These are phyloP conservation scores for Phytophthora crassamura DNA, from an alignment of 352 stramenopile genomes.

Conservation along the genomic window DNA sequence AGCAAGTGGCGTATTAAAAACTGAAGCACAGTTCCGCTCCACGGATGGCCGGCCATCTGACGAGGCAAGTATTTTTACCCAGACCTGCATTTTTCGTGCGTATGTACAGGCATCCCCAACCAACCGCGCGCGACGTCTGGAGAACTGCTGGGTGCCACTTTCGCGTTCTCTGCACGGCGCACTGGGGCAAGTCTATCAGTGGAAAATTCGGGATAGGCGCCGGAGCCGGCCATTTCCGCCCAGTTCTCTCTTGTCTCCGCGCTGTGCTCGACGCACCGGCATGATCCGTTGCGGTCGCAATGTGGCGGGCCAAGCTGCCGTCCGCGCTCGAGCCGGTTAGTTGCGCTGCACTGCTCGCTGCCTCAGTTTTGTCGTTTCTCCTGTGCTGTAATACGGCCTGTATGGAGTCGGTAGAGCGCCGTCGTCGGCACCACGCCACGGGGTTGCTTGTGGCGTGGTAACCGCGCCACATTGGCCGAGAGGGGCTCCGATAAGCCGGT, in stretches of 20 bases:
- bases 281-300: constrained; percentile 9
- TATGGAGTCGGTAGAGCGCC: no score
- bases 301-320: background rate
- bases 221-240: constrained; percentile 16
- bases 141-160: constrained; percentile 19
- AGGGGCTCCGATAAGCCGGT: no score
- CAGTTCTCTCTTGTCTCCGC: constrained; percentile 24
- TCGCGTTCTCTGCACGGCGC: constrained; percentile 21
- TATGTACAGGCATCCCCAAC: constrained; percentile 15
- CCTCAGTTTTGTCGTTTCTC: no score
- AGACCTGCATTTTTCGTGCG: constrained; percentile 12
- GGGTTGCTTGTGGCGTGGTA: no score
- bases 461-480: no score
- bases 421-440: no score
- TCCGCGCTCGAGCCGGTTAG: background rate
- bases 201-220: constrained; percentile 29
- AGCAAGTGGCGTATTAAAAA: constrained; percentile 28
- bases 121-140: constrained; percentile 11
- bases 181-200: constrained; percentile 7
- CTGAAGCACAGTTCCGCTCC: constrained; percentile 16
- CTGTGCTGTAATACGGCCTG: no score
- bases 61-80: constrained; percentile 19
- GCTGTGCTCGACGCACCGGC: constrained; percentile 7
- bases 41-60: constrained; percentile 1
- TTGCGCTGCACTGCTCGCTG: background rate